Percentiles rank a stretch among this genome's conserved stretches.
These are phyloP conservation scores for Sungouiozyma intestinalis DNA, from an alignment of 805 yeast genomes.

Conservation along the genomic window DNA sequence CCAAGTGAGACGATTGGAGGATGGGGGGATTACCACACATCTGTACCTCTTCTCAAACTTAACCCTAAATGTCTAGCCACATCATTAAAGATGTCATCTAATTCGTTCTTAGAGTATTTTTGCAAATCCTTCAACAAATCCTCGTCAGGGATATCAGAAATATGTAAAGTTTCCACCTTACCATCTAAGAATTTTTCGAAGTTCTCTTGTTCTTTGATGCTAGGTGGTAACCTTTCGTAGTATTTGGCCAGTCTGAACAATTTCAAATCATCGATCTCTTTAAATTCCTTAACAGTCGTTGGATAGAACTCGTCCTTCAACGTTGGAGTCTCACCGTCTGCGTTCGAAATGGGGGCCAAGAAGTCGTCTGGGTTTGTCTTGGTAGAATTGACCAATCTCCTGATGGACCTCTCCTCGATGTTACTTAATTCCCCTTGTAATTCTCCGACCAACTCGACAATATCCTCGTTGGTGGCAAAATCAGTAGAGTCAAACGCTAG, in stretches of 20 bases:
- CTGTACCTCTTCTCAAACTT: constrained; percentile 39
- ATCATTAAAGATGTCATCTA: constrained; percentile 47
- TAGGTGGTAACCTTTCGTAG: constrained; percentile 68
- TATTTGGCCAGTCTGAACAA: constrained; percentile 52
- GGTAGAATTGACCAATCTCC: constrained; percentile 57
- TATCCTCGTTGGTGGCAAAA: constrained; percentile 70
- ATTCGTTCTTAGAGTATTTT: constrained; percentile 35
- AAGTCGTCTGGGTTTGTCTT: constrained; percentile 32
- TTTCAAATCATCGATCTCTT: constrained; percentile 33
- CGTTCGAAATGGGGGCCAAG: constrained; percentile 62
- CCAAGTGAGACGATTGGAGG: too few relatives aligned
- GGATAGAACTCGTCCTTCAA: constrained; percentile 41
- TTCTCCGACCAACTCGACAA: constrained; percentile 80
- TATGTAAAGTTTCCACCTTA: constrained; percentile 34
- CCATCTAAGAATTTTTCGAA: constrained; percentile 44
- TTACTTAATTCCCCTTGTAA: constrained; percentile 77
- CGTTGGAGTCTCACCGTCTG: constrained; percentile 65
- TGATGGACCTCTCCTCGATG: constrained; percentile 65
- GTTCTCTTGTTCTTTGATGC: constrained; percentile 41
- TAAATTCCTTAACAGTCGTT: constrained; percentile 42
- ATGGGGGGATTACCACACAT: constrained; percentile 40
- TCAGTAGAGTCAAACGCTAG: constrained; percentile 37
- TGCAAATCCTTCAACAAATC: constrained; percentile 23
- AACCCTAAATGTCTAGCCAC: constrained; percentile 64
- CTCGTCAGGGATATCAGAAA: constrained; percentile 26